phyloP scores from a whole-genome alignment of 2,329 filamentous ascomycete genomes.

The Proliferodiscus dingleyae region DNA sequence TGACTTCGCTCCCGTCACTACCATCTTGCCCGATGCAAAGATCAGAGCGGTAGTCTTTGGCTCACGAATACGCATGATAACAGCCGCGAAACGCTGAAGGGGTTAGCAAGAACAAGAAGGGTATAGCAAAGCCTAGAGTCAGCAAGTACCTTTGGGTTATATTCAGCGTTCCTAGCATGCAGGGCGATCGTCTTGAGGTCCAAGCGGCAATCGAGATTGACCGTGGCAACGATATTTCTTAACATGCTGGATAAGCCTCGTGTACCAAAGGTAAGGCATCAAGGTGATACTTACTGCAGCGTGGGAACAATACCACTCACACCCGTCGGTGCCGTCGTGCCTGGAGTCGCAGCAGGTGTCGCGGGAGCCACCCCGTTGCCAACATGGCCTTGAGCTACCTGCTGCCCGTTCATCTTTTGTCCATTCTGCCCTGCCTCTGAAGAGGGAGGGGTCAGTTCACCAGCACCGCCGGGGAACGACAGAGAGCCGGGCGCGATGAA shows the following conservation, averaged over 20 bases:
- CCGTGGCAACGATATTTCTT: conserved; percentile 99
- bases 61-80: conserved; percentile 99
- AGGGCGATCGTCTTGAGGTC: conserved; percentile 98
- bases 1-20: conserved; percentile 95
- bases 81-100: conserved; percentile 87
- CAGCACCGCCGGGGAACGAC: conserved; percentile 81
- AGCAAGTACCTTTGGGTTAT: conserved; percentile 85
- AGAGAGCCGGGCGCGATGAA: conserved; percentile 91
- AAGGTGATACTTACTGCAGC: conserved; percentile 82
- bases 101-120: conserved; percentile 35
- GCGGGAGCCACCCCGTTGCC: conserved; percentile 79
- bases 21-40: conserved; percentile 99
- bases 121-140: conserved; percentile 41
- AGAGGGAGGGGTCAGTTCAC: conserved; percentile 76
- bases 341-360: conserved; percentile 89
- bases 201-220: conserved; percentile 95
- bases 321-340: conserved; percentile 60
- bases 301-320: conserved; percentile 89
- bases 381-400: conserved; percentile 53
- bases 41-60: conserved; percentile 98
- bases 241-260: conserved; percentile 48
- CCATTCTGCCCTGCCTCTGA: conserved; percentile 59
- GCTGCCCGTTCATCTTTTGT: conserved; percentile 47
- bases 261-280: conserved; percentile 31
- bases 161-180: conserved; percentile 96